Evolutionary conservation across 2,329 filamentous ascomycete species (phyloP).

Genomic region (Purpureocillium takamizusanense): DNA sequence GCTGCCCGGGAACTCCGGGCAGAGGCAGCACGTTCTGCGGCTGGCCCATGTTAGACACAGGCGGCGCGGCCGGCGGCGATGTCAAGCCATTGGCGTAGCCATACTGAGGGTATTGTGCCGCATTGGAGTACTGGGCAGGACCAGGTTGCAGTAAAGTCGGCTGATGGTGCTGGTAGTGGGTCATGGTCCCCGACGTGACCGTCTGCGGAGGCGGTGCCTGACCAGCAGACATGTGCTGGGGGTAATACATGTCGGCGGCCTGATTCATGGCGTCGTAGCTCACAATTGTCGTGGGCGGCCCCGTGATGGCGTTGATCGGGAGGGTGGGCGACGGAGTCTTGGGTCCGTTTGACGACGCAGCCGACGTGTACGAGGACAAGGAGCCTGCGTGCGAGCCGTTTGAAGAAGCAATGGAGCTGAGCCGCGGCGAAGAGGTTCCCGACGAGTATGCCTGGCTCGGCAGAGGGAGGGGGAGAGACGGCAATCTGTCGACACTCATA

Average conservation of each 20-base stretch:
- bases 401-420: constrained; percentile 62
- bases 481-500: constrained; percentile 59
- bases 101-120: constrained; percentile 56
- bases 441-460: constrained; percentile 62
- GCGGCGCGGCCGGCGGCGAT: constrained; percentile 64
- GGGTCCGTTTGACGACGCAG: constrained; percentile 51
- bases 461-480: constrained; percentile 61
- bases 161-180: constrained; percentile 73
- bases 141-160: constrained; percentile 67
- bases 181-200: constrained; percentile 62
- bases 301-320: constrained; percentile 33
- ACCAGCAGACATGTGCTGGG: constrained; percentile 68
- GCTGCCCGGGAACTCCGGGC: constrained; percentile 47
- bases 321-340: constrained; percentile 72
- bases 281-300: constrained; percentile 19
- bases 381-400: constrained; percentile 41
- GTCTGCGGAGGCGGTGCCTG: constrained; percentile 68
- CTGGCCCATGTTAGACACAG: constrained; percentile 60
- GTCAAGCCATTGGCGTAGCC: constrained; percentile 68
- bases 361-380: constrained; percentile 45
- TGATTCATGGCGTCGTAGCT: constrained; percentile 65
- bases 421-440: constrained; percentile 65
- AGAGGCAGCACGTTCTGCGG: constrained; percentile 60
- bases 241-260: constrained; percentile 78
- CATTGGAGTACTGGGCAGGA: constrained; percentile 59